A percentile compares a stretch with the other conserved stretches of the same genome.
Evolutionary conservation across 768 basidiomycete species (phyloP).

Genomic region (Russula virescens): DNA sequence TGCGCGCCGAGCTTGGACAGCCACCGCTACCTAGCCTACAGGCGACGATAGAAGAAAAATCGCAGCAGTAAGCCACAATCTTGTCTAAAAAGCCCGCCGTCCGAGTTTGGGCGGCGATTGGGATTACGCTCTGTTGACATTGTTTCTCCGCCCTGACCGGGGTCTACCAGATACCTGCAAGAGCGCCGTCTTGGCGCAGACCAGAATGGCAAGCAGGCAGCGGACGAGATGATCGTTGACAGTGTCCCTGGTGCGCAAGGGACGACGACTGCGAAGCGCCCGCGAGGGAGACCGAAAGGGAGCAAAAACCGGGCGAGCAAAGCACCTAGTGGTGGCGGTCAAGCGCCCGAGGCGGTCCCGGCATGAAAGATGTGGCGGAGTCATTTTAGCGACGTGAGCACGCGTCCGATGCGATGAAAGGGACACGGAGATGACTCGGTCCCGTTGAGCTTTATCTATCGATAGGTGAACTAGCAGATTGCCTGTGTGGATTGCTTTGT

Average conservation of each 20-base stretch:
- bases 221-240: constrained; percentile 24
- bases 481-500: background rate
- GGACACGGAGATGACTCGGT: background rate
- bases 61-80: constrained; percentile 41
- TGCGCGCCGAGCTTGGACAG: constrained; percentile 73
- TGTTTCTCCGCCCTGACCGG: background rate
- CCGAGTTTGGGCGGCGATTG: no score
- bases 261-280: constrained; percentile 29
- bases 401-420: background rate
- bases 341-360: constrained; percentile 8
- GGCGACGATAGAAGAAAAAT: constrained; percentile 65
- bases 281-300: constrained; percentile 34
- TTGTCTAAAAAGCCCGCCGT: no score
- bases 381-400: background rate
- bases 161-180: constrained; percentile 28
- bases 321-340: background rate
- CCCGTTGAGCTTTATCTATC: background rate
- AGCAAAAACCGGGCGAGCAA: constrained; percentile 31
- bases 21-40: constrained; percentile 67
- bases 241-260: constrained; percentile 21
- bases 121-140: no score
- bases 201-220: constrained; percentile 25
- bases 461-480: background rate
- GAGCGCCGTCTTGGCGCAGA: constrained; percentile 31
- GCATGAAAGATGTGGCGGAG: background rate